Evolutionary conservation across 2,329 filamentous ascomycete genomes (phyloP).

Genomic region (Pyrenochaeta sp.): DNA sequence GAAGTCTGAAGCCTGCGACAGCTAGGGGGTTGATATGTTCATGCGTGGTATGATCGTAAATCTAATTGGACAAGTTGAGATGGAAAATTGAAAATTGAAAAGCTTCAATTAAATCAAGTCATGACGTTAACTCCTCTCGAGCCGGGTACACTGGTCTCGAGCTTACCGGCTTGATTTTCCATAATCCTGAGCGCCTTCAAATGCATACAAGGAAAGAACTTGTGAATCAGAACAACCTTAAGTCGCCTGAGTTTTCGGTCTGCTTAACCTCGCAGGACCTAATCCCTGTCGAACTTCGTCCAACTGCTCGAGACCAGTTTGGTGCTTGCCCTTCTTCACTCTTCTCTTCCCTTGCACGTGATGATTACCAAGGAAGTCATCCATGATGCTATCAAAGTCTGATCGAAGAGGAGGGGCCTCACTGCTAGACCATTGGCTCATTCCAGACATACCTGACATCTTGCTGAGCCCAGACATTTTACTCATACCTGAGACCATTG

Average conservation of each 20-base stretch:
- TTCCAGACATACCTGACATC: conserved; percentile 40
- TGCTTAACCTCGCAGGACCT: conserved; percentile 73
- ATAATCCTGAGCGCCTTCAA: neutral
- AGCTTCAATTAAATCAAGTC: too few species aligned
- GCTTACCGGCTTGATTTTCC: neutral
- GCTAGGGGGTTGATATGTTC: too few species aligned
- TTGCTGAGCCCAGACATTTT: conserved; percentile 60
- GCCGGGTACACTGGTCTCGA: neutral
- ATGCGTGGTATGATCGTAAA: too few species aligned
- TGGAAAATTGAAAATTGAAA: too few species aligned
- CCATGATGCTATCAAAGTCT: conserved; percentile 90
- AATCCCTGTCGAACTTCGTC: conserved; percentile 86
- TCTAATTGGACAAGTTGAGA: too few species aligned
- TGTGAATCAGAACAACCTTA: conserved; percentile 10
- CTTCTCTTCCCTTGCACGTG: conserved; percentile 72
- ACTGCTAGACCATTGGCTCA: conserved; percentile 47
- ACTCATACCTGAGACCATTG: conserved; percentile 58
- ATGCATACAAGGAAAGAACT: neutral
- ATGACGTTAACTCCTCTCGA: too few species aligned
- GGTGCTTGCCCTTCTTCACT: conserved; percentile 81
- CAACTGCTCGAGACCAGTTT: conserved; percentile 84
- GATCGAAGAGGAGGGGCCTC: conserved; percentile 66
- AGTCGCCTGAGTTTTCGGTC: conserved; percentile 11
- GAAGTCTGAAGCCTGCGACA: too few species aligned
- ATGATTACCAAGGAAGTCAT: conserved; percentile 85